Evolutionary conservation across 169 alveolate species (phyloP), one percentile per base, ranked within the genome.

Genomic region (Condylostoma magnum): DNA sequence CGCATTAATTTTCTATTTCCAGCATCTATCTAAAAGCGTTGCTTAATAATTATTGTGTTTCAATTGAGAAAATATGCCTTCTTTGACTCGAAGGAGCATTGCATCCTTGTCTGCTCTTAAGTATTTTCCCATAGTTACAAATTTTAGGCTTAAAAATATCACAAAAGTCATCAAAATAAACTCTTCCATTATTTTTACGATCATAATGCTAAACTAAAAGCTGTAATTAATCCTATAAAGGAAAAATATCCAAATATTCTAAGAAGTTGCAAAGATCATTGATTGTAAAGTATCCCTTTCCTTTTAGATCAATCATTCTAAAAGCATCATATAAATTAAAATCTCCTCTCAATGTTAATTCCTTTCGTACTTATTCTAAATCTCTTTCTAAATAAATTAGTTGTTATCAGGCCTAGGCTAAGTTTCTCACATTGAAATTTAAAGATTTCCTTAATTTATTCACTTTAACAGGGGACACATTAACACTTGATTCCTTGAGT

Each of bases 261-360:
- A 85, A 46, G 6, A 74, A 41, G 6, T 60, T 63, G 66, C 71
- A 69, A 15, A 85, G 31, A 46, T 85, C 92, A 28, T 20, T 28
- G 2, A 72, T 44, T 20, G 85, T 37, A 3, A 75, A 53, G 25
- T 18, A 63, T 6, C 92, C 92, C 41, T 51, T 56, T 25, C 69
- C 78, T 10, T 73, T 46, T 33, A 33, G 12, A 36, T 85, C 92
- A 48, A 80, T 75, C 38, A 78, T 41, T 67, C 80, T 81, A 68
- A 85, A 85, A 8, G 87, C 89, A 63, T 85, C 92, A 22, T 67
- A 56, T 12, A 79, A 30, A 56, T 81, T 85, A 71, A 85, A 85
- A 41, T 85, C 92, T 2, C 48, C 33, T 20, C 41, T 66, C 5
- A 44, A 33, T 0, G 87, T 46, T 18, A 85, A 69, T 20, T 75